Conservation (phyloP, 306 rosid genomes). For the Corylus avellana region DNA sequence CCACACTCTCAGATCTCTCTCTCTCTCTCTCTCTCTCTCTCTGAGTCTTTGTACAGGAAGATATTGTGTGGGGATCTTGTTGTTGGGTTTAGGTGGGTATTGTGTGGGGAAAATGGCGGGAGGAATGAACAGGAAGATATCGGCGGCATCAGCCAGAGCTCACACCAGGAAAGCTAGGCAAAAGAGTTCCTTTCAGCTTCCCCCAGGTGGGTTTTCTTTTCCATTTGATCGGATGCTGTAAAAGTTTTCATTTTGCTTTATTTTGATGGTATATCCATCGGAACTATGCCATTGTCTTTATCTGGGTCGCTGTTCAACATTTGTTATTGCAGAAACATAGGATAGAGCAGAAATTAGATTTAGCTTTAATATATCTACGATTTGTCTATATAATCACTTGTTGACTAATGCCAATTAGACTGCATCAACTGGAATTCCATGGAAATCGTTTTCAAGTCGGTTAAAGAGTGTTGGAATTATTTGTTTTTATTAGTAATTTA, state of each 20-base stretch:
- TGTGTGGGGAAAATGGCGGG: constrained; percentile 2
- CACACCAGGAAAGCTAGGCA: constrained; percentile 67
- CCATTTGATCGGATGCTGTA: background rate
- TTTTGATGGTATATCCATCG: background rate
- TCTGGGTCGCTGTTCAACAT: background rate
- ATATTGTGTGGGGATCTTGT: background rate
- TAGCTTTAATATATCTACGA: no score
- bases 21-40: background rate
- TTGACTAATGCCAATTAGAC: background rate
- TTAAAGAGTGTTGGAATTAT: background rate
- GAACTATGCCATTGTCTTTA: background rate
- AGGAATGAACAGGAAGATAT: constrained; percentile 59
- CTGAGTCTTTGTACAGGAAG: background rate
- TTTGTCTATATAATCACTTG: background rate
- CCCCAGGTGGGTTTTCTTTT: constrained; percentile 48
- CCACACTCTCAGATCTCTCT: background rate
- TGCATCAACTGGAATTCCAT: background rate
- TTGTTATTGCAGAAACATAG: background rate
- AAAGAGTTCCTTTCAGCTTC: constrained; percentile 39
- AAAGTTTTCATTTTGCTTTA: background rate
- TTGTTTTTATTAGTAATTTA: background rate
- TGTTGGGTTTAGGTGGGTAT: background rate
- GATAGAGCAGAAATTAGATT: background rate
- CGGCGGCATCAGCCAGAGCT: constrained; percentile 79
- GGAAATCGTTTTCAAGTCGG: background rate